Conservation (phyloP, 1,284 basidiomycete genomes). For the Rhodotorula sp. region DNA sequence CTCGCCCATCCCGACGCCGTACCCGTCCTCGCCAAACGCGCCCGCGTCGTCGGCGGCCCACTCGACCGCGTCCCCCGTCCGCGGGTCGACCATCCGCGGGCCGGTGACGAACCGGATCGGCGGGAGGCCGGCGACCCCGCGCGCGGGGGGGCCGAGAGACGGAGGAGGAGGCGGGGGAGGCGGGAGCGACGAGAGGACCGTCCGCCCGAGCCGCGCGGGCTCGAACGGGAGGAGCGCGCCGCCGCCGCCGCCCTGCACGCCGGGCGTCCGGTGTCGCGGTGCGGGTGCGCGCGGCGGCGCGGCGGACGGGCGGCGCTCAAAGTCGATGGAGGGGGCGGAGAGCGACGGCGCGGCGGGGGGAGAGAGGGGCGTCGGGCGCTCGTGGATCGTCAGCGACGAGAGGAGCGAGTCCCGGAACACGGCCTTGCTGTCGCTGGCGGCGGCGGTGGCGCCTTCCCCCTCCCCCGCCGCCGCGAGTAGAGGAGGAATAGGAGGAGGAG, state of each 20-base stretch:
- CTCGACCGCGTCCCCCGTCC: neutral
- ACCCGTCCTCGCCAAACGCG: neutral
- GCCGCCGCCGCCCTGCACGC: neutral
- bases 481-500: too few relatives aligned
- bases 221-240: constrained; percentile 25
- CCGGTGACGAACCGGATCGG: constrained; percentile 16
- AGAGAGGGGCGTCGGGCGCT: constrained; percentile 3
- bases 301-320: constrained; percentile 8
- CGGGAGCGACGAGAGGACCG: constrained; percentile 10
- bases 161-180: neutral
- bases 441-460: neutral
- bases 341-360: constrained; percentile 10
- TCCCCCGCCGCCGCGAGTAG: neutral
- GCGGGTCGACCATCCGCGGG: constrained; percentile 7
- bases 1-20: neutral
- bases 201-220: constrained; percentile 12
- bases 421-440: neutral
- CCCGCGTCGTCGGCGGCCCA: neutral
- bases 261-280: neutral
- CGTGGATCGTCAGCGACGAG: constrained; percentile 26
- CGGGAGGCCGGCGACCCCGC: constrained; percentile 18
- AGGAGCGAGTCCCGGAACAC: constrained; percentile 13
- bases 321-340: constrained; percentile 4
- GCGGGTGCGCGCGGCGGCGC: neutral
- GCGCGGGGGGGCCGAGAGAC: neutral